phyloP scores from a whole-genome alignment of 176 grass and related monocot genomes.

The Triticum timopheevii region DNA sequence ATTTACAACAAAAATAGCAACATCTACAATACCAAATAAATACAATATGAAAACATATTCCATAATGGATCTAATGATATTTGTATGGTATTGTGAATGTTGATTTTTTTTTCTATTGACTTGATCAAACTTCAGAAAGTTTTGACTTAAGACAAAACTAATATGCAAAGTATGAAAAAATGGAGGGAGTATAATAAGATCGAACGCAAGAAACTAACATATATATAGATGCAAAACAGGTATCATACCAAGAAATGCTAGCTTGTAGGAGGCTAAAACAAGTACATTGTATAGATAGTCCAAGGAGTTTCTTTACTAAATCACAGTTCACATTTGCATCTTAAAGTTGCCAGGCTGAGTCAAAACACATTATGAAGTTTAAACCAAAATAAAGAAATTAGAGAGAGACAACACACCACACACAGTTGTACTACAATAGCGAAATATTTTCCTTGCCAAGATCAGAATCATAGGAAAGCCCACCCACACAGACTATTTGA shows the following conservation, averaged over 20 bases:
- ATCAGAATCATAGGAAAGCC: not conserved
- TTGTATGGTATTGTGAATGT: no score
- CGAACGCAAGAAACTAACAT: not conserved
- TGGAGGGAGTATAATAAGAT: not conserved
- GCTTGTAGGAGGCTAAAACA: not conserved
- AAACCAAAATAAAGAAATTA: not conserved
- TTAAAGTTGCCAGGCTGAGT: not conserved
- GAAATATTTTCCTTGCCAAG: conserved; percentile 2
- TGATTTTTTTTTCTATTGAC: no score
- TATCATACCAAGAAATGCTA: conserved; percentile 7
- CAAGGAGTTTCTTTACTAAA: not conserved
- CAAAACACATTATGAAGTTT: not conserved
- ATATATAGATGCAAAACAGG: not conserved
- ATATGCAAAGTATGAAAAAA: no score
- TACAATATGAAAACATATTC: no score
- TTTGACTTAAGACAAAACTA: no score
- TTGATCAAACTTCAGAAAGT: no score
- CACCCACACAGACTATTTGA: not conserved
- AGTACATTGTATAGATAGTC: not conserved
- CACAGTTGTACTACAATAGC: conserved; percentile 20
- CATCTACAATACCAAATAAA: no score
- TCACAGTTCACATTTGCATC: not conserved
- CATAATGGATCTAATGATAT: no score
- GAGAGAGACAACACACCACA: conserved; percentile 3
- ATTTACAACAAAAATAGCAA: no score